Conservation (phyloP, 31 red algal species). For the Odonthalia washingtoniensis region DNA sequence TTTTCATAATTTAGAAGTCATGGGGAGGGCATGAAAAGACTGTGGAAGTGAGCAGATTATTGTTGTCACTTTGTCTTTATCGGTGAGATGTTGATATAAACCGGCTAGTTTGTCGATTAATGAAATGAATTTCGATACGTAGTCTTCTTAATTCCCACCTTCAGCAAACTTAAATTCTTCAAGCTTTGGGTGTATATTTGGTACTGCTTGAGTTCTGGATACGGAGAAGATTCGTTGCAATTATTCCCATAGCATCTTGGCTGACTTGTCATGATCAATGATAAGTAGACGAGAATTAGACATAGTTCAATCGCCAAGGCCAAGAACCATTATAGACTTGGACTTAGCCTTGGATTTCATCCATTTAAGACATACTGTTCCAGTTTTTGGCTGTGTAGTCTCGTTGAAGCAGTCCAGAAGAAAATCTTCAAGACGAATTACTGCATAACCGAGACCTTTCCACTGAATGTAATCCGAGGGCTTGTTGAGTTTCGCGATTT, state of each 20-base stretch:
- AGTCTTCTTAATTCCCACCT: neutral
- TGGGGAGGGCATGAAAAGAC: neutral
- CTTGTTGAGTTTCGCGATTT: too few species aligned
- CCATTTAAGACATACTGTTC: neutral
- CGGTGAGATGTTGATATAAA: neutral
- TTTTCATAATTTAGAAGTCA: neutral
- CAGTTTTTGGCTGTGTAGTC: neutral
- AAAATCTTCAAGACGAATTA: neutral
- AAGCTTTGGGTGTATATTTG: neutral
- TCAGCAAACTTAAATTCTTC: neutral
- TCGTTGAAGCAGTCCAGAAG: neutral
- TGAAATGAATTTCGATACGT: too few species aligned
- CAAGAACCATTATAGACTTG: neutral
- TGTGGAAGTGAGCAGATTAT: neutral
- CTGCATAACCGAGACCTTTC: neutral
- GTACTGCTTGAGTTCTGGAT: neutral
- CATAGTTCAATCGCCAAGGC: neutral
- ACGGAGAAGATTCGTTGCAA: neutral
- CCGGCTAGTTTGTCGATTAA: neutral
- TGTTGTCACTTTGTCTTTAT: neutral
- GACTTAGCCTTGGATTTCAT: neutral
- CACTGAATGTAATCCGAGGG: neutral
- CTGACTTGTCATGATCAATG: neutral
- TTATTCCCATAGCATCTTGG: neutral
- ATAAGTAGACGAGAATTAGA: neutral